Evolutionary conservation across 1,284 basidiomycete genomes (phyloP).

Genomic region (Ceratobasidium sp.): DNA sequence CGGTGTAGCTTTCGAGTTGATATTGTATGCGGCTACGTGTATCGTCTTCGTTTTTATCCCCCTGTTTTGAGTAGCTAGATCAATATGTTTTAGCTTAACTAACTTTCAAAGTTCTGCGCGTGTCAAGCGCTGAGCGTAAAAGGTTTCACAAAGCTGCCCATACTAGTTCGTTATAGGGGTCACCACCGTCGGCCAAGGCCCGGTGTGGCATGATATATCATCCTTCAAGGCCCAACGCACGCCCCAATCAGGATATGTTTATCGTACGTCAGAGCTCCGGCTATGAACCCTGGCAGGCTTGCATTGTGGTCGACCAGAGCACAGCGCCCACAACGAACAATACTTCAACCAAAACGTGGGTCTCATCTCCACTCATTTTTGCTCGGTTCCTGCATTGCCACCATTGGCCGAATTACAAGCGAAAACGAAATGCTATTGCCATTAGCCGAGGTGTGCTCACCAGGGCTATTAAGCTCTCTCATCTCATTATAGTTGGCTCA

Average conservation of each 20-base stretch:
- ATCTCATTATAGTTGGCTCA: background rate
- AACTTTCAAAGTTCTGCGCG: background rate
- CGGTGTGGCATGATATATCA: background rate
- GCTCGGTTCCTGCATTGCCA: conserved; percentile 10
- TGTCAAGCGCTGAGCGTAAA: background rate
- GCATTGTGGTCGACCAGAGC: background rate
- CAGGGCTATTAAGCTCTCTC: background rate
- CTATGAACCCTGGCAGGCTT: background rate
- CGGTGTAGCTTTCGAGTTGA: conserved; percentile 10
- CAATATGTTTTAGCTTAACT: conserved; percentile 17
- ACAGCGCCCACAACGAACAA: background rate
- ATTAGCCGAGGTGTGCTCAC: conserved; percentile 10
- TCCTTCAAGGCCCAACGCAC: background rate
- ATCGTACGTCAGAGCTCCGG: conserved; percentile 6
- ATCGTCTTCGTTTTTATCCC: conserved; percentile 20
- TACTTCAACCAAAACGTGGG: conserved; percentile 14
- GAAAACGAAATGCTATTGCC: conserved; percentile 26
- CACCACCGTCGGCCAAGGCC: conserved; percentile 6
- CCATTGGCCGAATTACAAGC: conserved; percentile 7
- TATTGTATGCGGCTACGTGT: conserved; percentile 32
- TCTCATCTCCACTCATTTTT: conserved; percentile 2
- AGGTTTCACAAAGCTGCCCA: background rate
- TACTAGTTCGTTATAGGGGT: conserved; percentile 18
- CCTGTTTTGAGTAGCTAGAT: background rate
- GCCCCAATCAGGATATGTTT: background rate